Conservation (phyloP, 129 eudicot species). For the Centella asiatica region DNA sequence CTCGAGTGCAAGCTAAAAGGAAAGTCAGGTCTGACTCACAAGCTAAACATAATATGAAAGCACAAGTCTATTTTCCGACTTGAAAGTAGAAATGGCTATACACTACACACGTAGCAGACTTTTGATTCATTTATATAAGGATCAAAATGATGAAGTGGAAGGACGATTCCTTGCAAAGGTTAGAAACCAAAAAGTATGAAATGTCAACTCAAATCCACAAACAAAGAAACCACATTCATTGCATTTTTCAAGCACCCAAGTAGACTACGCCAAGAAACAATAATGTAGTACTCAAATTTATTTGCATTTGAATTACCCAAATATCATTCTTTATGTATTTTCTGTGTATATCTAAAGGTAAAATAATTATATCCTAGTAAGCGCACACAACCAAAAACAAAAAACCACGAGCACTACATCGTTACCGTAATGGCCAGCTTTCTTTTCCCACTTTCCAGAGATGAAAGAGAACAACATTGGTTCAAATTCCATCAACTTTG, state of each 20-base stretch:
- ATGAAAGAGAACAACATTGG: no score
- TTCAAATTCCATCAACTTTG: no score
- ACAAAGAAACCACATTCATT: not conserved
- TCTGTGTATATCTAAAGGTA: no score
- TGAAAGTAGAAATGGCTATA: not conserved
- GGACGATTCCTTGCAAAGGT: not conserved
- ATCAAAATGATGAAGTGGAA: not conserved
- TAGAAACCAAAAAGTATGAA: not conserved
- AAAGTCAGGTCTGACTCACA: no score
- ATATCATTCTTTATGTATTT: no score
- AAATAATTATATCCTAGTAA: no score
- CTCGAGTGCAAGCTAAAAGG: no score
- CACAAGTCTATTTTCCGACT: not conserved
- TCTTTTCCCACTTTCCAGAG: no score
- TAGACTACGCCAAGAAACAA: not conserved
- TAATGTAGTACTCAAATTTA: not conserved
- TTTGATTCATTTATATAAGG: not conserved
- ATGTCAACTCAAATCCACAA: conserved; percentile 5
- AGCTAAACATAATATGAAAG: no score
- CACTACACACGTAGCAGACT: not conserved
- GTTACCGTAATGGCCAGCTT: no score
- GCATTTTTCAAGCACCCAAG: not conserved
- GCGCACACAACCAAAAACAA: no score
- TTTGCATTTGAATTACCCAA: not conserved
- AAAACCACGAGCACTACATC: no score